A percentile compares a stretch with the other conserved stretches of the same genome.
Evolutionary conservation across 768 basidiomycete genomes (phyloP).

Genomic region (Clitopilus passeckerianus): DNA sequence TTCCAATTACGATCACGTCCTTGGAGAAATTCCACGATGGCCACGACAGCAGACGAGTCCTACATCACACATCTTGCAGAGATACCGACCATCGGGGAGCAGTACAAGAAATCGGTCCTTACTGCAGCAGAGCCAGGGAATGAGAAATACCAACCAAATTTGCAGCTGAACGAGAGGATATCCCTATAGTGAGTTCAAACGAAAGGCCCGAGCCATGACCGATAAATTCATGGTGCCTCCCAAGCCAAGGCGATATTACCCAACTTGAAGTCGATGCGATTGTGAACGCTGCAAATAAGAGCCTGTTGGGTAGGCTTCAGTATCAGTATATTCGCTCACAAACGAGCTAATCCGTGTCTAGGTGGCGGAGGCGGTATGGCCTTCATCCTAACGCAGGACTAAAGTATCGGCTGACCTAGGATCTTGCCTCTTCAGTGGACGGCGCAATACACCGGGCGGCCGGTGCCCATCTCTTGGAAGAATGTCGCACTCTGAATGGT

Average conservation of each 20-base stretch:
- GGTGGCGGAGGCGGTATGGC: constrained; percentile 74
- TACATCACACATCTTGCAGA: constrained; percentile 13
- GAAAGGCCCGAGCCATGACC: neutral
- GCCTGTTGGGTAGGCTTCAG: constrained; percentile 53
- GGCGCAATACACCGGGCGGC: constrained; percentile 80
- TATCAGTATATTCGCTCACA: neutral
- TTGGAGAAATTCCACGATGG: neutral
- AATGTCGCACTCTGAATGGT: constrained; percentile 70
- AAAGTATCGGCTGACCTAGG: neutral
- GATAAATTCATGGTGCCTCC: neutral
- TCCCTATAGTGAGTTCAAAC: constrained; percentile 57
- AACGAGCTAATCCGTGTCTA: constrained; percentile 18
- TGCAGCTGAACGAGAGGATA: constrained; percentile 45
- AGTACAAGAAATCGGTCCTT: constrained; percentile 43
- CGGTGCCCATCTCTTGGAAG: constrained; percentile 55
- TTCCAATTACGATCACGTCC: neutral
- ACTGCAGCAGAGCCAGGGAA: constrained; percentile 24
- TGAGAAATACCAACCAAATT: constrained; percentile 31
- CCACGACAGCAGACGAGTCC: neutral
- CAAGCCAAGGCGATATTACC: constrained; percentile 79
- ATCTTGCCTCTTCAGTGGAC: constrained; percentile 46
- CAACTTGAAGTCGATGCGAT: constrained; percentile 64
- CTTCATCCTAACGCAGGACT: neutral
- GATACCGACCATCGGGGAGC: constrained; percentile 51
- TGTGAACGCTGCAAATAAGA: constrained; percentile 79